Percentiles rank a stretch among this genome's conserved stretches.
Conservation (phyloP, 305 asterid genomes). For the Fraxinus greggii region DNA sequence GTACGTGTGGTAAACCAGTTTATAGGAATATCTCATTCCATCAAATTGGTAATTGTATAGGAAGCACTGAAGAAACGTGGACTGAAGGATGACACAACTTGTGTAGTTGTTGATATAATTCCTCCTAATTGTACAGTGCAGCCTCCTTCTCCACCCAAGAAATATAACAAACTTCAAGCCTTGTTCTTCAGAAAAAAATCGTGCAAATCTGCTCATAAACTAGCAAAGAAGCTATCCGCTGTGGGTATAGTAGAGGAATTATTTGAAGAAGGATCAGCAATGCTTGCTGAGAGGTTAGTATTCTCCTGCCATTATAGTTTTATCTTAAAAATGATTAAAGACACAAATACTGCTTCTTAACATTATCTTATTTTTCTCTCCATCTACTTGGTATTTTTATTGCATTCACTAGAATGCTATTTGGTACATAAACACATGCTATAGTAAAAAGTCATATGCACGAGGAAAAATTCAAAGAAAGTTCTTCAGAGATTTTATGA, state of each 20-base stretch:
- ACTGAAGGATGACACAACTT: slow-evolving; percentile 88
- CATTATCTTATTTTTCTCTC: not conserved
- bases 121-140: slow-evolving; percentile 51
- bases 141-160: slow-evolving; percentile 57
- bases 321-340: not conserved
- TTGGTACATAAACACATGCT: not conserved
- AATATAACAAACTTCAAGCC: slow-evolving; percentile 53
- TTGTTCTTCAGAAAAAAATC: slow-evolving; percentile 50
- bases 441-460: not conserved
- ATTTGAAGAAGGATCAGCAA: slow-evolving; percentile 96
- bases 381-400: not conserved
- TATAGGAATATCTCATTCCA: slow-evolving; percentile 16
- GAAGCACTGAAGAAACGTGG: slow-evolving; percentile 83
- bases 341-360: not conserved
- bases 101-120: slow-evolving; percentile 75
- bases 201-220: slow-evolving; percentile 42
- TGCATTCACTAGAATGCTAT: not conserved
- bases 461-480: not conserved
- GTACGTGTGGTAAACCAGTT: not conserved
- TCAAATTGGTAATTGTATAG: slow-evolving; percentile 35
- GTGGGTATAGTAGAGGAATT: slow-evolving; percentile 78
- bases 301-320: not conserved
- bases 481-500: not conserved
- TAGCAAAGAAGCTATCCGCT: slow-evolving; percentile 57
- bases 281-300: slow-evolving; percentile 83